These are phyloP conservation scores for Alternaria alternata DNA, from an alignment of 2,329 filamentous ascomycete genomes.

Conservation along the genomic window DNA sequence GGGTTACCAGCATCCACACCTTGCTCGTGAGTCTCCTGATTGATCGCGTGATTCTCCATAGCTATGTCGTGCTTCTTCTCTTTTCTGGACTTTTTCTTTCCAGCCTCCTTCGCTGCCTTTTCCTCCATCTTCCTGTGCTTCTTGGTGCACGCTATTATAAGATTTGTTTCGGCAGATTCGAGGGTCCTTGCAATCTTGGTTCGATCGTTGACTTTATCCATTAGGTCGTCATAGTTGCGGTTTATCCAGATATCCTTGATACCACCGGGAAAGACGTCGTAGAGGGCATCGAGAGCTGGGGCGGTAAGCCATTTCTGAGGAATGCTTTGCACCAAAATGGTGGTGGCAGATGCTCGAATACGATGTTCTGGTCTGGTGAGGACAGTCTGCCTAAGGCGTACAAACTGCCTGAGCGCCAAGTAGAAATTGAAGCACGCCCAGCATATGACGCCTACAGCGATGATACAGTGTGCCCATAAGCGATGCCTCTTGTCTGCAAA, in stretches of 20 bases:
- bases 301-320: slow-evolving; percentile 89
- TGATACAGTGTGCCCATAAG: slow-evolving; percentile 83
- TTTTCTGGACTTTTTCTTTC: slow-evolving; percentile 60
- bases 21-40: slow-evolving; percentile 60
- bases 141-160: slow-evolving; percentile 82
- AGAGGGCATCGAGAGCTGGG: slow-evolving; percentile 81
- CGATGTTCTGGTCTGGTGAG: slow-evolving; percentile 95
- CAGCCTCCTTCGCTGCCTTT: slow-evolving; percentile 71
- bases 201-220: slow-evolving; percentile 82
- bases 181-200: slow-evolving; percentile 74
- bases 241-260: slow-evolving; percentile 98
- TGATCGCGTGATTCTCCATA: slow-evolving; percentile 62
- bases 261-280: slow-evolving; percentile 95
- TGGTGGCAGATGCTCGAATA: slow-evolving; percentile 90
- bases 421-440: slow-evolving; percentile 92
- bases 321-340: slow-evolving; percentile 90
- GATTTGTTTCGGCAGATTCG: slow-evolving; percentile 82
- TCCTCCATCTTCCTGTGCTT: slow-evolving; percentile 74
- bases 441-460: slow-evolving; percentile 78
- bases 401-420: slow-evolving; percentile 83
- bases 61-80: slow-evolving; percentile 70
- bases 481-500: slow-evolving; percentile 67
- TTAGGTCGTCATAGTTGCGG: slow-evolving; percentile 81
- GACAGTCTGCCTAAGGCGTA: slow-evolving; percentile 93
- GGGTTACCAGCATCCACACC: slow-evolving; percentile 66